Percentiles rank a stretch among this genome's conserved stretches.
These are phyloP conservation scores for Nothopassalora personata DNA, from an alignment of 2,329 filamentous ascomycete species.

Conservation along the genomic window DNA sequence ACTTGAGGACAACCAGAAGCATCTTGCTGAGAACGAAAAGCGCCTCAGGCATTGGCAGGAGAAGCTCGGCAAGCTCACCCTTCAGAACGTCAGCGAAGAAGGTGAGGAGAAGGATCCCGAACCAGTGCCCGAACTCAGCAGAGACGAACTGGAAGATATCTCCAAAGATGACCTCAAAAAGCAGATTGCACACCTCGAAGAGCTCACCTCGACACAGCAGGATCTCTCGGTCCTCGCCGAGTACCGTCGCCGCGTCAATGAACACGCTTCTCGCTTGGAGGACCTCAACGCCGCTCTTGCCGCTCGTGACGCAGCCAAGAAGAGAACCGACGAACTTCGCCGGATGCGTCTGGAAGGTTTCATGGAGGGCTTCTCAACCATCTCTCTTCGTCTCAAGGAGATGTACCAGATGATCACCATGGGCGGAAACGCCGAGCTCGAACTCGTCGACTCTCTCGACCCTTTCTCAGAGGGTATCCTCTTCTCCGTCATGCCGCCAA, in stretches of 20 bases:
- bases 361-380: conserved; percentile 94
- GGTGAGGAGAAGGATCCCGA: conserved; percentile 52
- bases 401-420: conserved; percentile 99
- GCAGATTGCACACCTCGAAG: conserved; percentile 61
- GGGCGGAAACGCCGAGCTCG: conserved; percentile 95
- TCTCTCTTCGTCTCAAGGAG: conserved; percentile 91
- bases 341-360: conserved; percentile 89
- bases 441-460: conserved; percentile 91
- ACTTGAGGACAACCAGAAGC: conserved; percentile 92
- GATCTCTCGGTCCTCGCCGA: conserved; percentile 85
- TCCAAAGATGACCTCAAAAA: conserved; percentile 59
- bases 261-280: conserved; percentile 73
- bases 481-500: conserved; percentile 98
- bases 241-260: conserved; percentile 79
- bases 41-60: conserved; percentile 81
- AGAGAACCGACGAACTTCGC: conserved; percentile 85
- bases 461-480: conserved; percentile 95
- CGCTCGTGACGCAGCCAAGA: conserved; percentile 80
- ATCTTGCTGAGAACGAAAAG: conserved; percentile 78
- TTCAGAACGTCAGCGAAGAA: conserved; percentile 67
- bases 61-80: conserved; percentile 73
- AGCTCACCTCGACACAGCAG: conserved; percentile 78
- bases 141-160: conserved; percentile 60
- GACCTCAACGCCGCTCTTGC: conserved; percentile 75
- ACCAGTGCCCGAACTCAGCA: conserved; percentile 72